Evolutionary conservation across 2,329 filamentous ascomycete species (phyloP), one percentile per base, ranked within the genome.

Genomic region (Leptographium radiaticola): DNA sequence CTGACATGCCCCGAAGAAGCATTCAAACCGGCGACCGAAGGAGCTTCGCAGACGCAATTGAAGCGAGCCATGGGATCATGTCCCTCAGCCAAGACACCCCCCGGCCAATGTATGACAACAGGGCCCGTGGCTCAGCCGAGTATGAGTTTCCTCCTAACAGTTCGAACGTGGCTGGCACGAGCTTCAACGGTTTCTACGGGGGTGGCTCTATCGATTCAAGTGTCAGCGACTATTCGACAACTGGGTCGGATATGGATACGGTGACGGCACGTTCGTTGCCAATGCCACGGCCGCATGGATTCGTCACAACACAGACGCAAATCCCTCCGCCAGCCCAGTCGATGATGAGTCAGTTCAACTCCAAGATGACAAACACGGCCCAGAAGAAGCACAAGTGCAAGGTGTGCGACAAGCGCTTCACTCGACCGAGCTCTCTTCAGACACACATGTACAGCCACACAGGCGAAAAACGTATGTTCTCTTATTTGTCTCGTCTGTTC

Each of bases 301-400:
- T 77, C 53, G 75, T 77, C 71, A 18, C 49, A 1, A 48, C 18
- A 15, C 49, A 48, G 8, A 44, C 34, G 15, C 77, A 75, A 59
- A 44, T 55, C 12, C 76, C 83, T 36, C 88, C 89, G 1, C 89
- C 89, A 1, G 89, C 89, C 18, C 87, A 94, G 66, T 94, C 90
- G 0, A 96, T 98, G 89, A 98, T 98, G 93, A 83, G 89, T 52
- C 90, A 95, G 64, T 97, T 97, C 73, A 96, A 88, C 71, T 96
- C 91, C 59, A 96, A 96, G 71, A 84, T 96, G 52, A 90, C 89
- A 0, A 90, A 88, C 18, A 95, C 89, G 71, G 93, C 91, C 11
- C 89, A 96, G 67, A 97, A 97, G 82, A 97, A 97, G 77, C 93
- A 97, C 74, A 96, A 95, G 75, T 97, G 90, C 79, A 95, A 95